phyloP scores from a whole-genome alignment of 768 basidiomycete genomes.

The Tricholoma sp. region DNA sequence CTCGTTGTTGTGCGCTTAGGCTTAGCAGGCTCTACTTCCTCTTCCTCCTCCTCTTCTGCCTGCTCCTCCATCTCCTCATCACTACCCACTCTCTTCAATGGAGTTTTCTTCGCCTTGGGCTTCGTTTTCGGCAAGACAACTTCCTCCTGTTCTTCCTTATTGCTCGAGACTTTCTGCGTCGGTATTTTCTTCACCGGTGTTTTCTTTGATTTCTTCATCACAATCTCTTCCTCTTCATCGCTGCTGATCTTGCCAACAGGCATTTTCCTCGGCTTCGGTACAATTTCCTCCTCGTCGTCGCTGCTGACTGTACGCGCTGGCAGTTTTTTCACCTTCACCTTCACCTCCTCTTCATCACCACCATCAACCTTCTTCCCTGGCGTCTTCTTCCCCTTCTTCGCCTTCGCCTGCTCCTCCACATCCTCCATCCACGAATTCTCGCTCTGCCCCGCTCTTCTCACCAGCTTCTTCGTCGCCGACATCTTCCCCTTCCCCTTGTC shows the following conservation, averaged over 20 bases:
- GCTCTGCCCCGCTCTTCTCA: constrained; percentile 9
- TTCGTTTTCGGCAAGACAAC: constrained; percentile 9
- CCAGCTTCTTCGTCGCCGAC: constrained; percentile 11
- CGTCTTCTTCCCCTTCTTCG: background rate
- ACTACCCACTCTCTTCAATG: constrained; percentile 8
- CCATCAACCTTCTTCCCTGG: constrained; percentile 2
- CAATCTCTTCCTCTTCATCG: background rate
- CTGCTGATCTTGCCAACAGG: background rate
- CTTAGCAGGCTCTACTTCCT: background rate
- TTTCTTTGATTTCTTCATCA: background rate
- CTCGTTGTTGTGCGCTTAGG: background rate
- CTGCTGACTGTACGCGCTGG: background rate
- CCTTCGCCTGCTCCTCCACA: constrained; percentile 5
- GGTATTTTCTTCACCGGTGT: background rate
- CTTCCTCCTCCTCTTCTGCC: constrained; percentile 6
- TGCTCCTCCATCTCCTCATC: constrained; percentile 11
- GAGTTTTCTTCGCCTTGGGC: constrained; percentile 10
- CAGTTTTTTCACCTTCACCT: background rate
- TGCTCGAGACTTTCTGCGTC: background rate
- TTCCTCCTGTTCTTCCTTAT: constrained; percentile 7
- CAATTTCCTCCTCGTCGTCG: background rate
- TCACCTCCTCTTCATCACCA: constrained; percentile 1
- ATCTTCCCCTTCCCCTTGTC: background rate
- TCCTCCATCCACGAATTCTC: constrained; percentile 12
- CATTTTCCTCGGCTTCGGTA: background rate